Base-by-base conservation (phyloP, 257 asterid genomes). In the Ballota nigra region DNA sequence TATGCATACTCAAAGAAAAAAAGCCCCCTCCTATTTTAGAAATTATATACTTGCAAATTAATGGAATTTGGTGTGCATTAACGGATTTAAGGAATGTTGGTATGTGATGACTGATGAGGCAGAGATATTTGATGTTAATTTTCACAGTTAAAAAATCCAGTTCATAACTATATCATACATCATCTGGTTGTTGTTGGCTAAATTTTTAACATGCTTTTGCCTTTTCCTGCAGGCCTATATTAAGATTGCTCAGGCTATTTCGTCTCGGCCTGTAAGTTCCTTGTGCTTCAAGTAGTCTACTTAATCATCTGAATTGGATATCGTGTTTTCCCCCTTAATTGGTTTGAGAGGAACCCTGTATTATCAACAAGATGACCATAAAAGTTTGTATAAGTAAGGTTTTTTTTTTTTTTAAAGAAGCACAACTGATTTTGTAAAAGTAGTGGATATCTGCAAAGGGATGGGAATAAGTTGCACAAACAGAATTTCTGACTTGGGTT, bases 221-320 rank as follows among this genome's bases (percentile, higher is more conserved):
- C 72, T 13, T 64, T 38, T 75, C 61, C 63, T 87, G 86, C 78
- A 94, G 98, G 98, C 98, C 45, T 94, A 89, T 79, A 79, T 94
- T 15, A 94, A 94, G 88, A 94, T 94, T 81, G 98, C 98, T 55
- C 98, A 94, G 84, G 98, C 98, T 68, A 66, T 94, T 75, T 94
- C 98, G 11, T 87, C 98, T 58, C 89, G 98, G 57, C 78, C 97
- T 51, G 98, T 94, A 91, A 89, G 98, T 84, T 76, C 62, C 69
- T 33, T 23, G 23, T 72, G 72, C 53, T 66, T 67, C 56, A 26
- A 43, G 47, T 71, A 19, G 23, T 49, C 56, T 57, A 23, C 45
- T 65, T 57, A 19, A 36, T 23, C 66, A 43, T 38, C 36, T 59
- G 38, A 12, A 60, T 52, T 41, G 43, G 13, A 56, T 55, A 9